phyloP scores from a whole-genome alignment of 2,329 filamentous ascomycete genomes.

The Tolypocladium capitatum region DNA sequence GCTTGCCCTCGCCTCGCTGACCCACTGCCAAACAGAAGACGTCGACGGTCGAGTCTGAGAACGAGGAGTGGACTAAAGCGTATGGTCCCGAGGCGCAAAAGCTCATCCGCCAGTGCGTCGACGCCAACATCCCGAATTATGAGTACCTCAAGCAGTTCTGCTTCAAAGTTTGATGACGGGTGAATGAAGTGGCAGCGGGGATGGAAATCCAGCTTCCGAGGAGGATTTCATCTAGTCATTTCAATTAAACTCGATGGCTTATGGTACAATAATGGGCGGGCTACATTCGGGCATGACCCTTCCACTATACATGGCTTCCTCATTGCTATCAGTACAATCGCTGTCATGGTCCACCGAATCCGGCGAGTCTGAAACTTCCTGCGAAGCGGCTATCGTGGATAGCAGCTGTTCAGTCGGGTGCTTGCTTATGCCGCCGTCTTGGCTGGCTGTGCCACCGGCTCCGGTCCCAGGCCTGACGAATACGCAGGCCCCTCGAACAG shows the following conservation, averaged over 20 bases:
- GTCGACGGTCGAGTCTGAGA: constrained; percentile 51
- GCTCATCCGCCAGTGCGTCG: constrained; percentile 56
- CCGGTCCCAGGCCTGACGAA: neutral
- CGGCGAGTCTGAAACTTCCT: too few relatives aligned
- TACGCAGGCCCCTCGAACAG: constrained; percentile 18
- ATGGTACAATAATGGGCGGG: neutral
- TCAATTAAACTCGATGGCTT: neutral
- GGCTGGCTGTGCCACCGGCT: constrained; percentile 2
- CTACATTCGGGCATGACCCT: neutral
- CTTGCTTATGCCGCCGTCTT: neutral
- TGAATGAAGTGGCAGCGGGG: neutral
- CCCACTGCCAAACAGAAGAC: constrained; percentile 32
- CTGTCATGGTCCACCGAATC: neutral
- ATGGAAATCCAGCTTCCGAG: neutral
- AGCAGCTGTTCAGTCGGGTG: neutral
- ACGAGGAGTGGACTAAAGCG: constrained; percentile 60
- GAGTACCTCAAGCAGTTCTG: constrained; percentile 73
- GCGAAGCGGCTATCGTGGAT: neutral
- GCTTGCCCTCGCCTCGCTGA: neutral
- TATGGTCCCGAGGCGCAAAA: constrained; percentile 59
- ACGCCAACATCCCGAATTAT: constrained; percentile 61
- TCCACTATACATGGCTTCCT: neutral
- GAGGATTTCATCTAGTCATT: neutral
- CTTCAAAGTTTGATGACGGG: constrained; percentile 33
- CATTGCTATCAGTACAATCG: neutral